Evolutionary conservation across 2,329 filamentous ascomycete genomes (phyloP).

Genomic region (Monosporascus sp.): DNA sequence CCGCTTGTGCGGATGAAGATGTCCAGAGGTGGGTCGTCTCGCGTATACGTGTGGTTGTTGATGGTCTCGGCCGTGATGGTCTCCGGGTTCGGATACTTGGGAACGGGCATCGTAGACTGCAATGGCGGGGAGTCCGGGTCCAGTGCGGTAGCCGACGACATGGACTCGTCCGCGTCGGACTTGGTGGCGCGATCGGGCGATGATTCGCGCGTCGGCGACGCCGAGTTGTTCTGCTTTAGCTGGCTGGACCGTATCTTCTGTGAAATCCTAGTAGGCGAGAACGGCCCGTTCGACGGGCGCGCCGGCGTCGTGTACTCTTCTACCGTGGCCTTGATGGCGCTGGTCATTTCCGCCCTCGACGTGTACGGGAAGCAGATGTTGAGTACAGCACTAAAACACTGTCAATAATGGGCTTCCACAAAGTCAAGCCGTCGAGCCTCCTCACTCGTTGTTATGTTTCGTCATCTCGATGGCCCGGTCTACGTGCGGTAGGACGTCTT

Average conservation of each 20-base stretch:
- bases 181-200: slow-evolving; percentile 43
- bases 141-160: slow-evolving; percentile 57
- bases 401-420: slow-evolving; percentile 3
- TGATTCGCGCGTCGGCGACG: slow-evolving; percentile 45
- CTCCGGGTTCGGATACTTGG: slow-evolving; percentile 66
- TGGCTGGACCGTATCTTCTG: slow-evolving; percentile 75
- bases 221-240: slow-evolving; percentile 41
- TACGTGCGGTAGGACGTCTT: slow-evolving; percentile 83
- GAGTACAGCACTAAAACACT: slow-evolving; percentile 46
- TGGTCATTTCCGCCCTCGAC: slow-evolving; percentile 89
- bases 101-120: slow-evolving; percentile 26
- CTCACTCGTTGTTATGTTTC: slow-evolving; percentile 73
- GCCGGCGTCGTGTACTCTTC: slow-evolving; percentile 76
- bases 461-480: slow-evolving; percentile 84
- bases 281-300: slow-evolving; percentile 60
- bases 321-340: slow-evolving; percentile 82
- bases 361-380: slow-evolving; percentile 99
- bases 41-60: slow-evolving; percentile 82
- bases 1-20: slow-evolving; percentile 89
- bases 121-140: slow-evolving; percentile 48
- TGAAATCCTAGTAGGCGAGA: slow-evolving; percentile 82
- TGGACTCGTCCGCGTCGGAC: slow-evolving; percentile 45
- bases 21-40: slow-evolving; percentile 79
- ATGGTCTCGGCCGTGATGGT: slow-evolving; percentile 79
- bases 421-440: neutral